Conservation (phyloP, 2,329 filamentous ascomycete species). For the Ophiostoma angusticollis region DNA sequence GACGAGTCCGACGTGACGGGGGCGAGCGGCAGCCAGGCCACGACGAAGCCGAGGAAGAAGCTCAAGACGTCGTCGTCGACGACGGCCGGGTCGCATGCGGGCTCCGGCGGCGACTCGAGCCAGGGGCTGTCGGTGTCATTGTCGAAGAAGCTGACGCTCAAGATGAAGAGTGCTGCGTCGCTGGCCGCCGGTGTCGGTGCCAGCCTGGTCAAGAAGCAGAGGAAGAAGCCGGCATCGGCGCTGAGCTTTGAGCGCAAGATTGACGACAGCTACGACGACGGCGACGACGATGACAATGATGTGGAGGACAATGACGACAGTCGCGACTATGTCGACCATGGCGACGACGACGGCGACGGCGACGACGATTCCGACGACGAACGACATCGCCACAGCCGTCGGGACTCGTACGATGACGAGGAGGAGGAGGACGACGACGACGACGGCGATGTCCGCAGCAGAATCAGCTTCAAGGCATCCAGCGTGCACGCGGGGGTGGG, state of each 20-base stretch:
- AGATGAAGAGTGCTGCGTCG: constrained; percentile 32
- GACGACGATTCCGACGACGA: constrained; percentile 3
- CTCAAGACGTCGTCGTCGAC: constrained; percentile 26
- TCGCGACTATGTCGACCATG: constrained; percentile 12
- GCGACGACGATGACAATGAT: constrained; percentile 5
- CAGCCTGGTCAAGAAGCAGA: constrained; percentile 37
- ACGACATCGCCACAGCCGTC: background rate
- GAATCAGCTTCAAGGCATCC: constrained; percentile 8
- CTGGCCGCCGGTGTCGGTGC: constrained; percentile 8
- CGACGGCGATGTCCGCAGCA: constrained; percentile 4
- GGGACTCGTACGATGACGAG: background rate
- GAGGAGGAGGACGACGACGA: constrained; percentile 6
- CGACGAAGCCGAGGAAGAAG: constrained; percentile 44
- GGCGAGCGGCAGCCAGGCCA: constrained; percentile 20
- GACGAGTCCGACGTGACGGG: constrained; percentile 25
- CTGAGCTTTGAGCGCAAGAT: constrained; percentile 36
- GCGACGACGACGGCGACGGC: background rate
- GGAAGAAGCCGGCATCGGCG: constrained; percentile 36
- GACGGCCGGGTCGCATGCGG: background rate
- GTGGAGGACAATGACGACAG: constrained; percentile 13
- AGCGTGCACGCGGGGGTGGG: no score
- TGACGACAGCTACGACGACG: constrained; percentile 13
- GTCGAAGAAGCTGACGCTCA: constrained; percentile 17
- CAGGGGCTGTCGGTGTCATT: constrained; percentile 11
- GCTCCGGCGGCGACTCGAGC: constrained; percentile 6